Evolutionary conservation across 805 yeast species (phyloP).

Genomic region (Candida morakotiae): DNA sequence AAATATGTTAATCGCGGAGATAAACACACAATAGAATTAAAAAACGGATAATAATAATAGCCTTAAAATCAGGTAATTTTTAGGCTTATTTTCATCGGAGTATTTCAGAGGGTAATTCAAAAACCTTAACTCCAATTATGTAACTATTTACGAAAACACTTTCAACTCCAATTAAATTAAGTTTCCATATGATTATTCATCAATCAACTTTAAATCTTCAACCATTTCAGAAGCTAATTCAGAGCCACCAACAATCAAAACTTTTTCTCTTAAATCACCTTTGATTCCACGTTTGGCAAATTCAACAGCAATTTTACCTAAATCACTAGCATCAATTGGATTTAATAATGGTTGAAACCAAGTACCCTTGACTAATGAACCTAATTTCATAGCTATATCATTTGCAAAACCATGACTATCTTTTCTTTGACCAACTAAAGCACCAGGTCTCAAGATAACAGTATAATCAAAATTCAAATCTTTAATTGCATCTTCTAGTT

Average conservation of each 20-base stretch:
- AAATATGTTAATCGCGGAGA: too few relatives aligned
- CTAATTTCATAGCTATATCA: slow-evolving; percentile 25
- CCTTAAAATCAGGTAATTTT: too few relatives aligned
- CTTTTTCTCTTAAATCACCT: slow-evolving; percentile 16
- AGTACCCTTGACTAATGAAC: slow-evolving; percentile 16
- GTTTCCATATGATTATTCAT: too few relatives aligned
- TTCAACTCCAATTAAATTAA: too few relatives aligned
- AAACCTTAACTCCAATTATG: too few relatives aligned
- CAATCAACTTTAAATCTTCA: slow-evolving; percentile 4
- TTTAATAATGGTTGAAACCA: slow-evolving; percentile 8
- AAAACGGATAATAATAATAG: too few relatives aligned
- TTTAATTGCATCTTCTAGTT: slow-evolving; percentile 63
- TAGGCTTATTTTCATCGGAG: too few relatives aligned
- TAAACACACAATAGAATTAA: too few relatives aligned
- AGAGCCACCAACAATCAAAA: slow-evolving; percentile 16
- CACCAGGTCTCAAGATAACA: slow-evolving; percentile 76
- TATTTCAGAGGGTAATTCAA: too few relatives aligned
- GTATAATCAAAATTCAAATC: slow-evolving; percentile 65
- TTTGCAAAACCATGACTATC: slow-evolving; percentile 35
- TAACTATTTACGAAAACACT: too few relatives aligned
- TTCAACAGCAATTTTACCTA: slow-evolving; percentile 53
- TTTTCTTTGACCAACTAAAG: slow-evolving; percentile 60
- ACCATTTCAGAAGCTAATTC: slow-evolving; percentile 20
- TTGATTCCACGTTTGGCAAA: slow-evolving; percentile 24
- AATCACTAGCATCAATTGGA: slow-evolving; percentile 63